phyloP scores from a whole-genome alignment of 441 rosid species.

The Rhodomyrtus psidioides region DNA sequence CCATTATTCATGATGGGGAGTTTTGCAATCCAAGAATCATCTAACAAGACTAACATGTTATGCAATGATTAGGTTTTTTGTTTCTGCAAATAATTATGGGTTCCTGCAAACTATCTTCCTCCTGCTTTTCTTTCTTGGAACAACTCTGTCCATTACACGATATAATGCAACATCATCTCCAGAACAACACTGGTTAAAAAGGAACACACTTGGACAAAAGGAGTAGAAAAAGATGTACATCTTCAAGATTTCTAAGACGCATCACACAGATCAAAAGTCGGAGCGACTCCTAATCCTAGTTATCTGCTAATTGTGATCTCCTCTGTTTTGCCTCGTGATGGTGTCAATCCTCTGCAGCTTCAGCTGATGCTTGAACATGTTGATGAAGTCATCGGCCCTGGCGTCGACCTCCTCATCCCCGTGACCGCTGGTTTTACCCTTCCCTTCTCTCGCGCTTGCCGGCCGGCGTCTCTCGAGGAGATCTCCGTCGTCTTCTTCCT shows the following conservation, averaged over 20 bases:
- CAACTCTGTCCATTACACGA: background rate
- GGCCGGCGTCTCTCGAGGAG: background rate
- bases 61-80: background rate
- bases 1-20: background rate
- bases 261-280: background rate
- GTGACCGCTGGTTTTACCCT: background rate
- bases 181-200: background rate
- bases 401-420: constrained; percentile 10
- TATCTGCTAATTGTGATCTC: background rate
- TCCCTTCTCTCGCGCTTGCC: background rate
- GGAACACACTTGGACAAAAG: background rate
- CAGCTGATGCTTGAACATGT: constrained; percentile 5
- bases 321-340: background rate
- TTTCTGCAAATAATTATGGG: too few relatives aligned
- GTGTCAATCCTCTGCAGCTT: constrained; percentile 5
- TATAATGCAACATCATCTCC: background rate
- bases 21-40: background rate
- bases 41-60: background rate
- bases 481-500: background rate
- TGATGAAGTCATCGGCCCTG: constrained; percentile 9
- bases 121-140: background rate
- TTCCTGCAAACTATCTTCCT: background rate
- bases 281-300: background rate
- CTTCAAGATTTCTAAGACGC: background rate
- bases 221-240: background rate